These are phyloP conservation scores for Phaffomyces antillensis DNA, from an alignment of 805 yeast genomes.

Conservation along the genomic window DNA sequence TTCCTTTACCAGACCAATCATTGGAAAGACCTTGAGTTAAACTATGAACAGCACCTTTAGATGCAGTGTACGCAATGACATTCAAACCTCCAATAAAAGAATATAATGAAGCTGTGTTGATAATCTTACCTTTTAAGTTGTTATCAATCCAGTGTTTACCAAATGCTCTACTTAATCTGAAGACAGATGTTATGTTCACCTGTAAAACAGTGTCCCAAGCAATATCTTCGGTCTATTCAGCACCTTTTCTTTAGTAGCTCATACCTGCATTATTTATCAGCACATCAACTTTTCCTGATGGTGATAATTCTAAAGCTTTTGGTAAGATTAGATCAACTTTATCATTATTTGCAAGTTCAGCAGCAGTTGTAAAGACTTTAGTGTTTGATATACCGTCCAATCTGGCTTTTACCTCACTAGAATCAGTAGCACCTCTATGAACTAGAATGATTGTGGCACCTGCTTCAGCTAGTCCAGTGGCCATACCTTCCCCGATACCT, in stretches of 20 bases:
- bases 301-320: slow-evolving; percentile 48
- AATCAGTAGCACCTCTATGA: slow-evolving; percentile 18
- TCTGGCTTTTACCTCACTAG: slow-evolving; percentile 9
- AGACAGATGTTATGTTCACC: slow-evolving; percentile 71
- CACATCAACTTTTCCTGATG: slow-evolving; percentile 58
- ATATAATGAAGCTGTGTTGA: slow-evolving; percentile 75
- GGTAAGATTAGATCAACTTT: slow-evolving; percentile 22
- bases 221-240: slow-evolving; percentile 24
- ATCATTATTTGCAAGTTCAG: slow-evolving; percentile 18
- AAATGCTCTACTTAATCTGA: slow-evolving; percentile 66
- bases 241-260: slow-evolving; percentile 58
- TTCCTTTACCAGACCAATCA: slow-evolving; percentile 39
- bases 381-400: slow-evolving; percentile 47
- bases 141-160: slow-evolving; percentile 57
- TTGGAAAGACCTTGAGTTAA: slow-evolving; percentile 65
- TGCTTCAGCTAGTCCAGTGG: slow-evolving; percentile 76
- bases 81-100: slow-evolving; percentile 18
- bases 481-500: slow-evolving; percentile 78
- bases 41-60: slow-evolving; percentile 82
- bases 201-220: slow-evolving; percentile 67
- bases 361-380: slow-evolving; percentile 41
- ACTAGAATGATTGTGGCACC: slow-evolving; percentile 68
- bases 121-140: slow-evolving; percentile 55
- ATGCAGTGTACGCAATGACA: slow-evolving; percentile 69
- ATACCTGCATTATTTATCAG: slow-evolving; percentile 88